These are phyloP conservation scores for Elsinoe batatas DNA, from an alignment of 2,329 filamentous ascomycete genomes.

Conservation along the genomic window DNA sequence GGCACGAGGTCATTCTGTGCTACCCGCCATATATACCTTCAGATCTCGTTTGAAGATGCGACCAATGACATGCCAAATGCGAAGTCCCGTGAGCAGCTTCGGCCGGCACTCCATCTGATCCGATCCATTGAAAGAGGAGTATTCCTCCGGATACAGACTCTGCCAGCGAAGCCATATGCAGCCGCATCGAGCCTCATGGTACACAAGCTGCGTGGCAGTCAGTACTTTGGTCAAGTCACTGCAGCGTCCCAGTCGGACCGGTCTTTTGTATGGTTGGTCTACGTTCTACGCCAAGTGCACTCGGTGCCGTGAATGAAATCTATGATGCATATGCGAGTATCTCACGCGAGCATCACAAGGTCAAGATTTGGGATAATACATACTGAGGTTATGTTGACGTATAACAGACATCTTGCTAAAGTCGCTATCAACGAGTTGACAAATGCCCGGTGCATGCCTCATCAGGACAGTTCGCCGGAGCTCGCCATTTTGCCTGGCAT, in stretches of 20 bases:
- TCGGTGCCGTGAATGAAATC: neutral
- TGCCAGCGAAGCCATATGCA: slow-evolving; percentile 4
- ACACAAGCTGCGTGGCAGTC: neutral
- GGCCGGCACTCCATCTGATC: neutral
- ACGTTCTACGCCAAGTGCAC: neutral
- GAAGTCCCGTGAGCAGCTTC: neutral
- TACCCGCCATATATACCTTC: neutral
- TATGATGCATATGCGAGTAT: slow-evolving; percentile 5
- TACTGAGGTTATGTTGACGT: neutral
- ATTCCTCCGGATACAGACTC: neutral
- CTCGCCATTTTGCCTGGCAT: neutral
- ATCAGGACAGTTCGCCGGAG: neutral
- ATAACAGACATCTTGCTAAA: neutral
- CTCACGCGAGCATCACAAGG: slow-evolving; percentile 4
- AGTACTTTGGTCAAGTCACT: neutral
- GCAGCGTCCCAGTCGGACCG: neutral
- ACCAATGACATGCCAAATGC: neutral
- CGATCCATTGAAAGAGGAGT: neutral
- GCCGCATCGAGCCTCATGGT: neutral
- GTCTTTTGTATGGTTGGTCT: neutral
- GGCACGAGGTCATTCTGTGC: neutral
- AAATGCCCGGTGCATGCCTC: neutral
- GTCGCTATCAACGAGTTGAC: neutral
- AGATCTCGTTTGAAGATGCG: neutral
- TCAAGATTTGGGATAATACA: neutral